Percentiles rank a stretch among this genome's conserved stretches.
These are phyloP conservation scores for Amanita pallidorosea DNA, from an alignment of 768 basidiomycete genomes.

Conservation along the genomic window DNA sequence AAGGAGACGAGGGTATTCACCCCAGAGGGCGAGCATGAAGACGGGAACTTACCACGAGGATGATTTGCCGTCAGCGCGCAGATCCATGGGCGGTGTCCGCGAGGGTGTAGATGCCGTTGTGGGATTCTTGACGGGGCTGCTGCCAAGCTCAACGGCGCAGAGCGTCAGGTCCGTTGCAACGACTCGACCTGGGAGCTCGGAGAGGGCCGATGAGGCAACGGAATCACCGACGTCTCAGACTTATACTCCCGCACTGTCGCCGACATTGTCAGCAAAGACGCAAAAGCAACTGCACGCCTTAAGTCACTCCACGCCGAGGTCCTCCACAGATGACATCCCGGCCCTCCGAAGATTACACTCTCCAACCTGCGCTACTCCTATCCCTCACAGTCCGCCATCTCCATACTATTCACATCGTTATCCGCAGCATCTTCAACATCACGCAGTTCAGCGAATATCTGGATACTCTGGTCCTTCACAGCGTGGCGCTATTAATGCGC, in stretches of 20 bases:
- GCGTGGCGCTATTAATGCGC: not conserved
- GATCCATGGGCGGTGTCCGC: slow-evolving; percentile 24
- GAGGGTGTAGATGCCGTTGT: slow-evolving; percentile 55
- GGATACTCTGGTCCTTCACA: not conserved
- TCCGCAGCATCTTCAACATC: not conserved
- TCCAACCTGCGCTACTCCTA: not conserved
- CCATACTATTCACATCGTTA: not conserved
- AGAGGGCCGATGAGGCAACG: slow-evolving; percentile 6
- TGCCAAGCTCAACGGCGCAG: slow-evolving; percentile 24
- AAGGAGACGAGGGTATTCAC: slow-evolving; percentile 88
- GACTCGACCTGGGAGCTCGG: slow-evolving; percentile 1
- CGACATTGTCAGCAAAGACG: not conserved
- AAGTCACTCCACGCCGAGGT: not conserved
- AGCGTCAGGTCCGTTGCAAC: slow-evolving; percentile 4
- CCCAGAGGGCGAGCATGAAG: slow-evolving; percentile 58
- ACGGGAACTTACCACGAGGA: slow-evolving; percentile 17
- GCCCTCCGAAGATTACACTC: not conserved
- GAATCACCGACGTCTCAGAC: slow-evolving; percentile 7
- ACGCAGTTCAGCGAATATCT: not conserved
- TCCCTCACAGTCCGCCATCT: not conserved
- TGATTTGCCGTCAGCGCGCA: slow-evolving; percentile 6
- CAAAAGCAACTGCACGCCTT: not conserved
- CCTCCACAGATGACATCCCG: not conserved
- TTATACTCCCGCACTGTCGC: not conserved
- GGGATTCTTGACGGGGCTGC: slow-evolving; percentile 54